phyloP scores from a whole-genome alignment of 1,284 basidiomycete species.

The Rhodotorula sp. region DNA sequence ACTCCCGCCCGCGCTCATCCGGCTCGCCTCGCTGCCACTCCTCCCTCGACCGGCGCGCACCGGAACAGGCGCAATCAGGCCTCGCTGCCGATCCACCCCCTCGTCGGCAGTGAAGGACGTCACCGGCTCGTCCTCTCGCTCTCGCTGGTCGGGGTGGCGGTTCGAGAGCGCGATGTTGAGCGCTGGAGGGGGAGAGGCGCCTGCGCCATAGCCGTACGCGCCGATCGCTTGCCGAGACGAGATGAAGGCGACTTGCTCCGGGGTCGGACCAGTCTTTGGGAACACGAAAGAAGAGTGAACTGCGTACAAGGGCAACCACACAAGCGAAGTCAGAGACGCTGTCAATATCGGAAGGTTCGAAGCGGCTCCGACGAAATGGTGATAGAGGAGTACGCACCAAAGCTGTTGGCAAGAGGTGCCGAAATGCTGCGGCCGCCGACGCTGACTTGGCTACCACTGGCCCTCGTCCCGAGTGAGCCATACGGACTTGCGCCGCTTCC shows the following conservation, averaged over 20 bases:
- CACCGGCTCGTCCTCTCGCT: no score
- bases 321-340: not conserved
- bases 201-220: constrained; percentile 29
- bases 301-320: no score
- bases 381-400: constrained; percentile 21
- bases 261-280: constrained; percentile 24
- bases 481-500: constrained; percentile 26
- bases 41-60: not conserved
- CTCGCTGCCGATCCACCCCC: no score
- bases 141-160: no score
- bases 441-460: constrained; percentile 20
- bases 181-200: not conserved
- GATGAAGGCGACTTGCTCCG: constrained; percentile 37
- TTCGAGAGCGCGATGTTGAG: not conserved
- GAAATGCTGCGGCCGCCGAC: constrained; percentile 26
- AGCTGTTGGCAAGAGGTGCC: constrained; percentile 29
- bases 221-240: constrained; percentile 34
- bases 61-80: not conserved
- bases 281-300: constrained; percentile 38
- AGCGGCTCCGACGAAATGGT: no score
- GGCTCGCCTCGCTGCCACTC: constrained; percentile 10
- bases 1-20: not conserved
- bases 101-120: no score
- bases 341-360: no score
- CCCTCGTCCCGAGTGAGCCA: not conserved